Evolutionary conservation across 1,284 basidiomycete genomes (phyloP).

Genomic region (Meripilus lineatus): DNA sequence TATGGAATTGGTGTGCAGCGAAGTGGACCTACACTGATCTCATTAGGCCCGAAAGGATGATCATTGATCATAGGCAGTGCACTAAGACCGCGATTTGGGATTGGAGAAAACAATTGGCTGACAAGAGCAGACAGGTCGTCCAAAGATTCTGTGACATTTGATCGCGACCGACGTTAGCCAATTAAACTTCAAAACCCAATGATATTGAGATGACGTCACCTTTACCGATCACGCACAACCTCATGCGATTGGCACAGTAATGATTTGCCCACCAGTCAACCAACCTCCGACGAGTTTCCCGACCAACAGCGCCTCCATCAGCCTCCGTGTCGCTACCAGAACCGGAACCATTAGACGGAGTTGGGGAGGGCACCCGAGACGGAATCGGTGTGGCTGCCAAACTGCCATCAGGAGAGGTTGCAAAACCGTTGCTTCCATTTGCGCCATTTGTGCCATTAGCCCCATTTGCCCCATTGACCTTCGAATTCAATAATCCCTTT

Average conservation of each 20-base stretch:
- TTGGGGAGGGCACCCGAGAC: constrained; percentile 58
- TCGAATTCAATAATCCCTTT: constrained; percentile 34
- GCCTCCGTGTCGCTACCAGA: constrained; percentile 63
- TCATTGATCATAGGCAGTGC: constrained; percentile 67
- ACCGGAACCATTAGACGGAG: constrained; percentile 49
- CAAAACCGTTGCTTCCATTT: constrained; percentile 16
- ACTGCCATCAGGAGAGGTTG: constrained; percentile 29
- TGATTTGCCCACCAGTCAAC: constrained; percentile 94
- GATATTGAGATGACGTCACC: constrained; percentile 39
- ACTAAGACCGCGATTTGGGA: constrained; percentile 66
- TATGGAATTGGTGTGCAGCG: neutral
- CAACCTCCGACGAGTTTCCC: constrained; percentile 87
- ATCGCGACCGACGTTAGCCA: neutral
- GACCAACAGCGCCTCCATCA: constrained; percentile 73
- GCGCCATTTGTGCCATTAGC: constrained; percentile 14
- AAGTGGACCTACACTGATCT: constrained; percentile 63
- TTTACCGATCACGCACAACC: constrained; percentile 86
- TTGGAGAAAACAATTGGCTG: constrained; percentile 74
- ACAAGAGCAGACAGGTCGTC: constrained; percentile 73
- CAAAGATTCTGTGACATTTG: constrained; percentile 57
- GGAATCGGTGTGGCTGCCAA: constrained; percentile 41
- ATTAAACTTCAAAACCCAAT: neutral
- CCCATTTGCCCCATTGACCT: constrained; percentile 14
- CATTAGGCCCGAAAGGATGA: constrained; percentile 71
- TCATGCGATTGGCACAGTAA: constrained; percentile 95